Base-by-base conservation (phyloP, 1,284 basidiomycete species). In the Stereum hirsutum region DNA sequence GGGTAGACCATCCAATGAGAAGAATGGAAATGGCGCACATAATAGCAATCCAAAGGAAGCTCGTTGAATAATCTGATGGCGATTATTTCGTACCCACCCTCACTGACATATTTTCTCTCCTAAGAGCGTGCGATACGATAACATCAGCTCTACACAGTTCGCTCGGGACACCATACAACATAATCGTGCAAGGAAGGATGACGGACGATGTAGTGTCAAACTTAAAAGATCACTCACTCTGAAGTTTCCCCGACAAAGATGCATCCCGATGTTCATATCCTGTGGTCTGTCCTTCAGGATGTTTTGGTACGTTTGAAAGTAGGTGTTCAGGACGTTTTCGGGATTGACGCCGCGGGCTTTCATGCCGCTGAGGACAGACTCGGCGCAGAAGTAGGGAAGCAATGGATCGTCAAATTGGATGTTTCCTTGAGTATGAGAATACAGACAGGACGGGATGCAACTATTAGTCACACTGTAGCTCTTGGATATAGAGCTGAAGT, bases 211-310 rank as follows among this genome's bases (percentile, higher is more conserved):
- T 21, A 5, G 4, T n/a, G 10, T 14, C 20, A 7, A 14, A 14
- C 17, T 21, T 12, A 24, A n/a, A 2, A 25, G 2, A 35, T 14
- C n/a, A n/a, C 27, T 6, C 30, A 73, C 74, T 60, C 66, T 79
- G 67, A 78, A 89, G 65, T 90, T 90, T 19, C 86, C 85, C 42
- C 87, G 72, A 60, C 86, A 89, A 51, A 88, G 72, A 58, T 91
- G 88, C 24, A 89, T 61, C 8, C 83, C 77, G 24, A 82, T 63
- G 31, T 63, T 73, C 65, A 91, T 70, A 62, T 89, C 84, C 27
- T 52, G 51, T 1, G 82, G 81, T 32, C 75, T 72, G 41, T 64
- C 68, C 46, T 67, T 60, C 12, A 87, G 68, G 49, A 74, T 77
- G 35, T 78, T 66, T 60, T 87, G 87, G 68, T 84, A 82, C 41